Conservation (phyloP, 148 eudicot genomes). For the Hydrangea macrophylla region DNA sequence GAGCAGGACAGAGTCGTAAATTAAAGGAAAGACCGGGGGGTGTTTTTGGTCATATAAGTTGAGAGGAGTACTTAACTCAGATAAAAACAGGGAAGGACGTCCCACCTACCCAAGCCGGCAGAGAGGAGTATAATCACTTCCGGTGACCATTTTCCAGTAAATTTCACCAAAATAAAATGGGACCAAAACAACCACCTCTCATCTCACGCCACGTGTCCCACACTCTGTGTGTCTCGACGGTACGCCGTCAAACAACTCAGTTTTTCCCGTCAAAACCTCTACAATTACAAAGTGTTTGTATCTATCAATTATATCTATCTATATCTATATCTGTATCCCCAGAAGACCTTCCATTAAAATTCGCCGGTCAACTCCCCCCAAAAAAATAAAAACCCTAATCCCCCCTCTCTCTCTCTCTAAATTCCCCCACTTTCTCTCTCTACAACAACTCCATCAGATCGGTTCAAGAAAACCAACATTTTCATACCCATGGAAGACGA, state of each 20-base stretch:
- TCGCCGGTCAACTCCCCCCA: slow-evolving; percentile 45
- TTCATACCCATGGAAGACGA: slow-evolving; percentile 60
- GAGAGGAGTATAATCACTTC: not conserved
- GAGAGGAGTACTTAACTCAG: too few relatives aligned
- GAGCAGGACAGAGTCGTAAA: too few relatives aligned
- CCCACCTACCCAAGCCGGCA: slow-evolving; percentile 15
- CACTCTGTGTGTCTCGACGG: not conserved
- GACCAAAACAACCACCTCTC: not conserved
- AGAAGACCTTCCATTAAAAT: not conserved
- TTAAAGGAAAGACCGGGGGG: too few relatives aligned
- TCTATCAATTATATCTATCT: not conserved
- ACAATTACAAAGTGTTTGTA: not conserved
- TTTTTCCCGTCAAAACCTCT: slow-evolving; percentile 41
- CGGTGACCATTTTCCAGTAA: not conserved
- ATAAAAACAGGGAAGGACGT: not conserved
- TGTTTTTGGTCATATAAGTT: not conserved
- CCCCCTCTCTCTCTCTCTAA: slow-evolving; percentile 9
- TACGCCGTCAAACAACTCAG: slow-evolving; percentile 27
- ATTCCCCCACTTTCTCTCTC: slow-evolving; percentile 5
- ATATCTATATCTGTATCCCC: too few relatives aligned
- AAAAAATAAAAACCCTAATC: slow-evolving; percentile 27
- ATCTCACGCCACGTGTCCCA: slow-evolving; percentile 20
- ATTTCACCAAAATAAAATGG: not conserved
- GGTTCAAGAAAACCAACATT: too few relatives aligned
- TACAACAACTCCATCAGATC: slow-evolving; percentile 7